A percentile compares a stretch with the other conserved stretches of the same genome.
These are phyloP conservation scores for Pythium biforme DNA, from an alignment of 352 stramenopile genomes.

Conservation along the genomic window DNA sequence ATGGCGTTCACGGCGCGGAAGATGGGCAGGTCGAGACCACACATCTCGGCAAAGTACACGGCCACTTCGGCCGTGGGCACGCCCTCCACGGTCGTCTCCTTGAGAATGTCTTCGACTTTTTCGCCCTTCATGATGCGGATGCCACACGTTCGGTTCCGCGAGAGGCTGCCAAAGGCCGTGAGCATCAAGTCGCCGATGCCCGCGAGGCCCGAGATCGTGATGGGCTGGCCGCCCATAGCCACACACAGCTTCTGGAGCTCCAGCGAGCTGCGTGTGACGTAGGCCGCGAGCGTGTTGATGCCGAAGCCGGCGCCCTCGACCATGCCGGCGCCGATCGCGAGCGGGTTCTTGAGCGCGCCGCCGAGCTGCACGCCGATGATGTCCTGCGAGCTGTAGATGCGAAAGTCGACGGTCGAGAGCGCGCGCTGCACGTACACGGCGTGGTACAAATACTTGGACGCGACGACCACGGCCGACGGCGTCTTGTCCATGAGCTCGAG, in stretches of 20 bases:
- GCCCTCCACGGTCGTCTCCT: slow-evolving; percentile 90
- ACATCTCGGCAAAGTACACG: slow-evolving; percentile 89
- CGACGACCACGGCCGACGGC: slow-evolving; percentile 95
- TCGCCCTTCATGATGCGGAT: slow-evolving; percentile 92
- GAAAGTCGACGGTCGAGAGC: slow-evolving; percentile 90
- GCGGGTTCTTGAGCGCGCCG: slow-evolving; percentile 97
- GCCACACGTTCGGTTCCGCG: slow-evolving; percentile 94
- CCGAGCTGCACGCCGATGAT: slow-evolving; percentile 96
- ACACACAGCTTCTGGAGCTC: slow-evolving; percentile 96
- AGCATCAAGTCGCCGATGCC: slow-evolving; percentile 94
- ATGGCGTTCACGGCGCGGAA: slow-evolving; percentile 87
- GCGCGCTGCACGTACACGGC: slow-evolving; percentile 81
- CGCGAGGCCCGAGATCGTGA: slow-evolving; percentile 94
- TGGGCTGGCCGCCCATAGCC: slow-evolving; percentile 92
- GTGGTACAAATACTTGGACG: slow-evolving; percentile 91
- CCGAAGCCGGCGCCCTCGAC: slow-evolving; percentile 95
- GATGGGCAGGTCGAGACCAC: slow-evolving; percentile 89
- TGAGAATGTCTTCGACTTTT: slow-evolving; percentile 92
- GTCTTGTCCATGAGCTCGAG: slow-evolving; percentile 95
- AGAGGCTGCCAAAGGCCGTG: slow-evolving; percentile 95
- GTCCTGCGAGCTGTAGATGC: slow-evolving; percentile 93
- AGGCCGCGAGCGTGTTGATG: slow-evolving; percentile 94
- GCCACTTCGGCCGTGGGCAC: slow-evolving; percentile 95
- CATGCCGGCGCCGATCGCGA: slow-evolving; percentile 97
- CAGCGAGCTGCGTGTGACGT: slow-evolving; percentile 94